phyloP scores from a whole-genome alignment of 495 filamentous ascomycete genomes.

The Bacidia gigantensis region DNA sequence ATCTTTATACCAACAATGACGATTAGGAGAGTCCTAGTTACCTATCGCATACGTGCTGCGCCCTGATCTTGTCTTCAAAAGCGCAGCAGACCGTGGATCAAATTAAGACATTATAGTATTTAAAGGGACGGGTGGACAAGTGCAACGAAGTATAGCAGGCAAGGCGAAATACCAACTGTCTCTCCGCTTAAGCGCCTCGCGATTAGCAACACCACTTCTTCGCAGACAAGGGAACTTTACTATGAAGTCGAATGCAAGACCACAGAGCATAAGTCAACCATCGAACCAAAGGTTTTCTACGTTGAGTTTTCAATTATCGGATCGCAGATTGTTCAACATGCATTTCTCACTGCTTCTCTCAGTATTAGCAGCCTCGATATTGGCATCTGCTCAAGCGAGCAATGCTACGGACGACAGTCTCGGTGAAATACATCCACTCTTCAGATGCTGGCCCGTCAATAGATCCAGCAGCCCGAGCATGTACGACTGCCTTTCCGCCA shows the following conservation, averaged over 20 bases:
- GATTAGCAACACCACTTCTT: neutral
- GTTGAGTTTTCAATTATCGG: neutral
- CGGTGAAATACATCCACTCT: neutral
- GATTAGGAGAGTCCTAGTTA: too few species aligned
- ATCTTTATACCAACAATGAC: too few species aligned
- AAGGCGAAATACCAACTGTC: neutral
- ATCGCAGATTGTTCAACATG: neutral
- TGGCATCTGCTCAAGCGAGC: neutral
- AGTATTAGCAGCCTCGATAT: neutral
- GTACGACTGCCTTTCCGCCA: neutral
- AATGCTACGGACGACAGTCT: neutral
- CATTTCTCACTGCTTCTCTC: neutral
- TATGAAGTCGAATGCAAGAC: too few species aligned
- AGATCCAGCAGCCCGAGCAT: neutral
- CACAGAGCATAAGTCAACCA: neutral
- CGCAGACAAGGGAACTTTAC: too few species aligned
- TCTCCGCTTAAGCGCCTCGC: neutral
- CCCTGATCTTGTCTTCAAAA: too few species aligned
- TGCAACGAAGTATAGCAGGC: neutral
- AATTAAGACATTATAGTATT: neutral
- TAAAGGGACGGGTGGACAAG: neutral
- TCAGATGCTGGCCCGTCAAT: neutral
- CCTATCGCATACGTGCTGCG: too few species aligned
- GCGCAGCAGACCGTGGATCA: too few species aligned
- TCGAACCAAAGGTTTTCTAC: neutral